Evolutionary conservation across 1,284 basidiomycete species (phyloP).

Genomic region (Bondarzewia mesenterica): DNA sequence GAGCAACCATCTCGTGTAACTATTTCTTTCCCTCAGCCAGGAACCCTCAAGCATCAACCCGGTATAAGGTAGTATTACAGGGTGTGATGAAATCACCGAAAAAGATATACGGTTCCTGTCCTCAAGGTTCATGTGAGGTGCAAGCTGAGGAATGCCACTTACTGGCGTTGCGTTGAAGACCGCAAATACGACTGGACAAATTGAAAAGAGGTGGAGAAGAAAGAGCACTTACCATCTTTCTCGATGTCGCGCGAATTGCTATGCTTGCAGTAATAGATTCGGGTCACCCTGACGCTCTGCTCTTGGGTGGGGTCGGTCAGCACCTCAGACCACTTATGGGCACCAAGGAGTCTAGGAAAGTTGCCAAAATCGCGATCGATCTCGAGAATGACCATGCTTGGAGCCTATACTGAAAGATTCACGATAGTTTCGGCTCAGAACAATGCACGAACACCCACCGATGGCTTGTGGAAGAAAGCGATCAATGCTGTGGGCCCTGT

Average conservation of each 20-base stretch:
- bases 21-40: too few species aligned
- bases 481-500: slow-evolving; percentile 38
- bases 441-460: slow-evolving; percentile 30
- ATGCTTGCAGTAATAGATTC: slow-evolving; percentile 48
- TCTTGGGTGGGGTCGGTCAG: slow-evolving; percentile 34
- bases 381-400: slow-evolving; percentile 60
- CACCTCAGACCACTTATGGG: slow-evolving; percentile 55
- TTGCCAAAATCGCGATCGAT: slow-evolving; percentile 31
- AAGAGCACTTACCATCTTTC: slow-evolving; percentile 28
- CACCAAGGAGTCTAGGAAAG: slow-evolving; percentile 46
- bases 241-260: slow-evolving; percentile 33
- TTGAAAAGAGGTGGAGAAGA: slow-evolving; percentile 2
- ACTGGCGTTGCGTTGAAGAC: too few species aligned
- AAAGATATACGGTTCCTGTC: too few species aligned
- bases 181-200: not conserved
- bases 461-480: slow-evolving; percentile 56
- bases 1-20: too few species aligned
- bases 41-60: too few species aligned
- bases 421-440: not conserved
- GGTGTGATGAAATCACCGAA: not conserved
- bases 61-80: not conserved
- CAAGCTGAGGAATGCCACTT: too few species aligned
- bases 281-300: slow-evolving; percentile 32
- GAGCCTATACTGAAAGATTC: slow-evolving; percentile 31
- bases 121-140: too few species aligned